A percentile compares a stretch with the other conserved stretches of the same genome.
phyloP scores from a whole-genome alignment of 345 rosid genomes.

The Excoecaria agallocha region DNA sequence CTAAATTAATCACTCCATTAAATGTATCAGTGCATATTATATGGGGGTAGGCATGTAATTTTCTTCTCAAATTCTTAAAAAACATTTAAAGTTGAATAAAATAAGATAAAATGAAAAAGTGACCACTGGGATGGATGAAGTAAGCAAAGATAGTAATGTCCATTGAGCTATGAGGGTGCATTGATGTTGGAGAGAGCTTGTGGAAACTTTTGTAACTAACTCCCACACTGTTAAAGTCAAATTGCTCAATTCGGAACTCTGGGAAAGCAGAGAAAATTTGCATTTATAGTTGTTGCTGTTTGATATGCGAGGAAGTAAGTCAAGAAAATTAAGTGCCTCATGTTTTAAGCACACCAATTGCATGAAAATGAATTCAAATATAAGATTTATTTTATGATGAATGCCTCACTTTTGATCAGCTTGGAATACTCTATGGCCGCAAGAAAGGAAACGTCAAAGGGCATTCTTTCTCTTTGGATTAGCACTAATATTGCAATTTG shows the following conservation, averaged over 20 bases:
- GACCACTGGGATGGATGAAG: background rate
- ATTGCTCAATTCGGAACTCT: background rate
- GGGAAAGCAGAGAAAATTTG: background rate
- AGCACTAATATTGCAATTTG: conserved; percentile 81
- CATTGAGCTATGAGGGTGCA: background rate
- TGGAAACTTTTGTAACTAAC: background rate
- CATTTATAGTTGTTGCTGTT: too few species aligned
- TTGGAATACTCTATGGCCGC: conserved; percentile 95
- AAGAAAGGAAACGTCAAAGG: conserved; percentile 91
- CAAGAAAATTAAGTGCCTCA: background rate
- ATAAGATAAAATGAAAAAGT: too few species aligned
- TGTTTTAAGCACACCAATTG: background rate
- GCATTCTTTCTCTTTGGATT: conserved; percentile 92
- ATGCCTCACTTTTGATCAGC: conserved; percentile 40
- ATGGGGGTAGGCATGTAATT: too few species aligned
- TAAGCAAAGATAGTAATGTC: background rate
- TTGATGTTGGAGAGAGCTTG: background rate
- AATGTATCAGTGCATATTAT: too few species aligned
- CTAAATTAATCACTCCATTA: too few species aligned
- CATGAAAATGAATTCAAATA: background rate
- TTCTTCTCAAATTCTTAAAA: too few species aligned
- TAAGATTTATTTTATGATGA: conserved; percentile 19
- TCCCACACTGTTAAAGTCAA: background rate
- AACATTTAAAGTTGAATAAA: too few species aligned
- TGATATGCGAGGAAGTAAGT: too few species aligned